Evolutionary conservation across 1,284 basidiomycete genomes (phyloP), one percentile per base, ranked within the genome.

Genomic region (Marasmius fiardii): DNA sequence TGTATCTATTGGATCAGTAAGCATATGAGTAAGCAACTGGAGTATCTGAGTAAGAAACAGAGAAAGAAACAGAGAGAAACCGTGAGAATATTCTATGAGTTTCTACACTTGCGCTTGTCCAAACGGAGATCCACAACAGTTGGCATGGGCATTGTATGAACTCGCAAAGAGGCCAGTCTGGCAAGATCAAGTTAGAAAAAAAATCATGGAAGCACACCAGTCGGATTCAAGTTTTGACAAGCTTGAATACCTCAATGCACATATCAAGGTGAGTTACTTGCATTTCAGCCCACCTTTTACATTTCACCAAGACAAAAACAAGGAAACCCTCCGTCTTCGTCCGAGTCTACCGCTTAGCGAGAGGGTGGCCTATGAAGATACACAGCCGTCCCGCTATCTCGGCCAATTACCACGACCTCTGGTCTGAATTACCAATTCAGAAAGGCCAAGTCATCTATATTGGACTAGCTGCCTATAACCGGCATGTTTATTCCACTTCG

Each of bases 281-380:
- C 21, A 14, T 6, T n/a, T 7, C 12, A 52, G 16, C 6, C 33
- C 14, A 26, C 16, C 39, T 20, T 28, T 18, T 41, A 14, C 12
- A 5, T 4, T n/a, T 26, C 8, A 23, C 26, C 24, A 24, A 23
- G 16, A 33, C 26, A n/a, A n/a, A n/a, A n/a, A 12, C 11, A 16
- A 58, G 57, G 57, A 58, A 56, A 55, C 49, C 11, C 49, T 58
- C 20, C 57, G 57, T 16, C 35, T 52, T 11, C 51, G 55, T 37
- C 49, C 57, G 3, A 49, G 54, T 4, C 35, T 55, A 5, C 57
- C 57, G 1, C 28, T 52, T 43, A 39, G 48, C 14, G 57, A 58
- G n/a, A 54, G 57, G 11, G 43, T 55, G 14, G 53, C 53, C 2
- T 23, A 23, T 7, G 18, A 33, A 1, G 57, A 58, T 24, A 52